Conservation (phyloP, 1,284 basidiomycete species). For the Pseudozyma pruni region DNA sequence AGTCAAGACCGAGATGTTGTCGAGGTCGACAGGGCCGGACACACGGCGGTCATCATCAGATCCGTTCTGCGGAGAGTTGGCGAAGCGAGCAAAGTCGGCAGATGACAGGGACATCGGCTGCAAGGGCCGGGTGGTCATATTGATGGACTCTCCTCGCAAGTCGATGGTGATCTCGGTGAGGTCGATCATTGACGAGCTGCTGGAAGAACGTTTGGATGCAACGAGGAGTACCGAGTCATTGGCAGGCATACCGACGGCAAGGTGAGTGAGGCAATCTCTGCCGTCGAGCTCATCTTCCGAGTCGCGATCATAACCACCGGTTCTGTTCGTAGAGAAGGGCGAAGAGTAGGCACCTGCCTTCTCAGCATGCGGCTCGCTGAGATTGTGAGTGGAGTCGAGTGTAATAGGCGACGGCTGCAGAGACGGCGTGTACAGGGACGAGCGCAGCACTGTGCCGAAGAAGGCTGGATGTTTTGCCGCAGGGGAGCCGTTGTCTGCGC, state of each 20-base stretch:
- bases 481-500: not conserved
- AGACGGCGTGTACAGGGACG: conserved; percentile 27
- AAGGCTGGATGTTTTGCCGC: not conserved
- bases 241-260: conserved; percentile 44
- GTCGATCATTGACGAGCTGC: conserved; percentile 13
- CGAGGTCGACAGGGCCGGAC: not conserved
- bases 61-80: conserved; percentile 1
- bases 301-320: not conserved
- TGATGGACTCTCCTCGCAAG: conserved; percentile 21
- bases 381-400: conserved; percentile 20
- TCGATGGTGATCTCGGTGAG: conserved; percentile 39
- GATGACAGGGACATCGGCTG: conserved; percentile 18
- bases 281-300: not conserved
- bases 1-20: conserved; percentile 10
- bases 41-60: not conserved
- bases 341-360: conserved; percentile 1
- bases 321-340: conserved; percentile 2
- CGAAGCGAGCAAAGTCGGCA: not conserved
- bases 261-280: conserved; percentile 18
- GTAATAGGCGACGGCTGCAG: conserved; percentile 43
- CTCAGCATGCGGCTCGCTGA: conserved; percentile 2
- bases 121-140: conserved; percentile 45
- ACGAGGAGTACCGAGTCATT: conserved; percentile 31
- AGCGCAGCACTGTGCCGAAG: conserved; percentile 29
- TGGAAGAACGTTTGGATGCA: conserved; percentile 21